phyloP scores from a whole-genome alignment of 371 early-diverging fungal genomes.

The Quaeritorhiza haematococci region DNA sequence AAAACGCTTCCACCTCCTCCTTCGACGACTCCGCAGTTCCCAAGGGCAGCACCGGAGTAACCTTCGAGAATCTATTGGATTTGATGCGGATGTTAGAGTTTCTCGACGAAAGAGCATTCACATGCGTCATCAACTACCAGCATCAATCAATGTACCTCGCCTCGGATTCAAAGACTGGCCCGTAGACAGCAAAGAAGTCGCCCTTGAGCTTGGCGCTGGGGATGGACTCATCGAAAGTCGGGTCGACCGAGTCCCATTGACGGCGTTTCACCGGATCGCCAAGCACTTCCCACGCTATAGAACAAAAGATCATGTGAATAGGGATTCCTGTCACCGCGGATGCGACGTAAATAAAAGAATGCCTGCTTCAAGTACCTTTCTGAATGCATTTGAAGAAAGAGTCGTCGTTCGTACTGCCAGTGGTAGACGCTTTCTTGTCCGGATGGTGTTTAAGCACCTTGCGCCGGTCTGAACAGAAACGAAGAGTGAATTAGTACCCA shows the following conservation, averaged over 20 bases:
- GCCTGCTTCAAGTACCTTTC: slow-evolving; percentile 41
- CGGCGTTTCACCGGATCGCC: slow-evolving; percentile 86
- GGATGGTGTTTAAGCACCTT: slow-evolving; percentile 58
- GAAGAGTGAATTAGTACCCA: not conserved
- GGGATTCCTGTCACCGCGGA: not conserved
- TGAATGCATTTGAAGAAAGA: slow-evolving; percentile 98
- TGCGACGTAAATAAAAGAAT: not conserved
- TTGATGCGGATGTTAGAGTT: too few species aligned
- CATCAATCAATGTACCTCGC: slow-evolving; percentile 43
- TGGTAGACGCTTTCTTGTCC: slow-evolving; percentile 62
- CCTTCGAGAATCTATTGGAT: slow-evolving; percentile 68
- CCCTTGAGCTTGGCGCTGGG: slow-evolving; percentile 69
- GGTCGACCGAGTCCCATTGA: slow-evolving; percentile 96
- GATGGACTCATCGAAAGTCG: slow-evolving; percentile 56
- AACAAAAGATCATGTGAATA: slow-evolving; percentile 3
- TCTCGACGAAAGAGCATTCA: too few species aligned
- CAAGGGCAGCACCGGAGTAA: slow-evolving; percentile 74
- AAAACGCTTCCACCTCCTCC: slow-evolving; percentile 89
- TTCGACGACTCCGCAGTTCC: slow-evolving; percentile 69
- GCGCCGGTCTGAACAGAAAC: slow-evolving; percentile 28
- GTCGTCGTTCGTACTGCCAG: slow-evolving; percentile 75
- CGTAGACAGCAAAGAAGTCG: slow-evolving; percentile 86
- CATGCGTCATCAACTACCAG: slow-evolving; percentile 16
- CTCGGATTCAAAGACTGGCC: slow-evolving; percentile 86
- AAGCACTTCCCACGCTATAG: slow-evolving; percentile 84